Evolutionary conservation across 2,329 filamentous ascomycete species (phyloP).

Genomic region (Chaetomium globosum): DNA sequence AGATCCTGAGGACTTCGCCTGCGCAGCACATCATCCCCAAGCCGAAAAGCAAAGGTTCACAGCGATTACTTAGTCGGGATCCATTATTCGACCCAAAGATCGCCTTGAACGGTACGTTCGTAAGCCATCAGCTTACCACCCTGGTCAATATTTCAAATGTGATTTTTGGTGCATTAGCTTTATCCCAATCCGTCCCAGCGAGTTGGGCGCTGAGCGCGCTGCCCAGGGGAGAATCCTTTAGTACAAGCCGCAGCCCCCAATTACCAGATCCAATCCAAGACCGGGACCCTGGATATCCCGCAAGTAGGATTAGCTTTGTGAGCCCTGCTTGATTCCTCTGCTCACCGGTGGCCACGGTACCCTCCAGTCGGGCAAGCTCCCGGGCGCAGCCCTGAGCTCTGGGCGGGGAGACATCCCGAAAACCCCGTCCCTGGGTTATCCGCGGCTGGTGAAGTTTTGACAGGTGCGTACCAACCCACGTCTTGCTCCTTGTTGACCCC

Average conservation of each 20-base stretch:
- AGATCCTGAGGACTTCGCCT: background rate
- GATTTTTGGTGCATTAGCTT: slow-evolving; percentile 1
- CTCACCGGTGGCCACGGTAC: background rate
- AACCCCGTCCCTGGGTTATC: background rate
- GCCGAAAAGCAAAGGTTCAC: background rate
- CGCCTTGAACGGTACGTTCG: background rate
- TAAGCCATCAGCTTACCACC: slow-evolving; percentile 6
- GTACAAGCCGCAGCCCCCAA: background rate
- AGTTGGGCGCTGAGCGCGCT: background rate
- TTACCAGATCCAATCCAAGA: background rate
- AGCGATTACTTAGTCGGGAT: background rate
- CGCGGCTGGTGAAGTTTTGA: background rate
- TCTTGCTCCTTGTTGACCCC: no score
- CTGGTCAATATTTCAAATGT: background rate
- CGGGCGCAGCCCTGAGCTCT: background rate
- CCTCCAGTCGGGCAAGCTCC: background rate
- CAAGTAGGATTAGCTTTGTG: no score
- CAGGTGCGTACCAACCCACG: background rate
- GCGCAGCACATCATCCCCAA: background rate
- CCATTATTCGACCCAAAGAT: background rate
- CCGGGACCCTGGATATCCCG: background rate
- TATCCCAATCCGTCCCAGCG: background rate
- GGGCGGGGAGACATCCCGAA: background rate
- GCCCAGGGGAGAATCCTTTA: background rate
- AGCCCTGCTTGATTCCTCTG: no score